These are phyloP conservation scores for Lactarius sanguifluus DNA, from an alignment of 768 basidiomycete genomes.

Conservation along the genomic window DNA sequence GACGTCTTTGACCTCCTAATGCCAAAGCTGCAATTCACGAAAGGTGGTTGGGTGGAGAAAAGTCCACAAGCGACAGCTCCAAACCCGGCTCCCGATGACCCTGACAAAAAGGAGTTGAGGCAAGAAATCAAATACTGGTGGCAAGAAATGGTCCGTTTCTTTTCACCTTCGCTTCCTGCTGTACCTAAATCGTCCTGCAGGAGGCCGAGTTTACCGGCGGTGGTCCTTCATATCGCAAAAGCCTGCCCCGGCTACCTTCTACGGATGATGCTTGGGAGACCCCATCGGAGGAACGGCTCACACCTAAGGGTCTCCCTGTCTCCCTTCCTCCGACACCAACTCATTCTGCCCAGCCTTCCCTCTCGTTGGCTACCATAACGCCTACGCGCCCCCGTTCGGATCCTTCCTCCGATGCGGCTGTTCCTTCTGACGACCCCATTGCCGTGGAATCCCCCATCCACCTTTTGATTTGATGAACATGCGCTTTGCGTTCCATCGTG, in stretches of 20 bases:
- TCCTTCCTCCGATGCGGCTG: slow-evolving; percentile 16
- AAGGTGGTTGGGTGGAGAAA: slow-evolving; percentile 32
- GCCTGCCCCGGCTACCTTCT: slow-evolving; percentile 60
- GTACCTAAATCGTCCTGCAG: slow-evolving; percentile 34
- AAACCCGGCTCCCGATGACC: slow-evolving; percentile 29
- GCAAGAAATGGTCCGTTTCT: slow-evolving; percentile 54
- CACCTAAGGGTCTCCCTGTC: slow-evolving; percentile 17
- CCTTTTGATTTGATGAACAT: slow-evolving; percentile 50
- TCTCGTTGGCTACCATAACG: slow-evolving; percentile 10
- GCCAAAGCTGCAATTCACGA: slow-evolving; percentile 58
- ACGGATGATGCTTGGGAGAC: slow-evolving; percentile 52
- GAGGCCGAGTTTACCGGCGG: slow-evolving; percentile 42
- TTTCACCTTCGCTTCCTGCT: neutral
- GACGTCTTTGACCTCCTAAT: slow-evolving; percentile 63
- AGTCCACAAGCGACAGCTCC: slow-evolving; percentile 2
- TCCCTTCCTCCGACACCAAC: slow-evolving; percentile 32
- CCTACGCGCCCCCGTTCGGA: slow-evolving; percentile 4
- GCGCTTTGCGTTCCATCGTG: slow-evolving; percentile 55
- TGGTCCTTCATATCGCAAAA: slow-evolving; percentile 40
- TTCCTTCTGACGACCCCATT: slow-evolving; percentile 30
- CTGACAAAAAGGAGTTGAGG: slow-evolving; percentile 51
- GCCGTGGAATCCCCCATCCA: slow-evolving; percentile 36
- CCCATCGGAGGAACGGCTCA: slow-evolving; percentile 28
- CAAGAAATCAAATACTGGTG: slow-evolving; percentile 67
- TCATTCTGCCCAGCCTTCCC: slow-evolving; percentile 28